Evolutionary conservation across 129 eudicot genomes (phyloP).

Genomic region (Erigeron canadensis): DNA sequence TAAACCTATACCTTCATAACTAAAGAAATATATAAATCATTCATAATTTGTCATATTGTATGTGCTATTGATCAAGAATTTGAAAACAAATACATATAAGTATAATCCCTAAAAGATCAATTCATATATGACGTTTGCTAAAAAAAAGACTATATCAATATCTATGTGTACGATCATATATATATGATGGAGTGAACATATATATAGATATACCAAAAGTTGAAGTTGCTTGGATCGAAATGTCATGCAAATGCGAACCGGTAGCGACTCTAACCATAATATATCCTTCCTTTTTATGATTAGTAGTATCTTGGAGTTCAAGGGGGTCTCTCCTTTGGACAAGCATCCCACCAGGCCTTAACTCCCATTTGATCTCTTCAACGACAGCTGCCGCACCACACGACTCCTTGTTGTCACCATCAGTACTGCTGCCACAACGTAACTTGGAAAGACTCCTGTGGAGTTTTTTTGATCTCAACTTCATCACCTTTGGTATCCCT

Average conservation of each 20-base stretch:
- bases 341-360: conserved; percentile 83
- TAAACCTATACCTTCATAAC: neutral
- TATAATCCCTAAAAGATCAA: neutral
- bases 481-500: conserved; percentile 40
- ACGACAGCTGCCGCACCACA: neutral
- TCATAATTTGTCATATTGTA: neutral
- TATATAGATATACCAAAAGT: conserved; percentile 52
- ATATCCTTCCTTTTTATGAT: conserved; percentile 36
- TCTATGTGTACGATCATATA: too few species aligned
- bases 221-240: conserved; percentile 63
- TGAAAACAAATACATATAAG: neutral
- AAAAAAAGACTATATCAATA: neutral
- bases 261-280: conserved; percentile 57
- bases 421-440: conserved; percentile 1
- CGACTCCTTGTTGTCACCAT: conserved; percentile 6
- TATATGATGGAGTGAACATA: neutral
- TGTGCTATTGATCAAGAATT: neutral
- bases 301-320: conserved; percentile 23
- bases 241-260: conserved; percentile 60
- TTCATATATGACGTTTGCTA: neutral
- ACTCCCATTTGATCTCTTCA: conserved; percentile 73
- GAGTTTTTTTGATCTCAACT: conserved; percentile 64
- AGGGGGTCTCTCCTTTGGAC: conserved; percentile 72
- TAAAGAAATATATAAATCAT: too few species aligned
- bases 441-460: conserved; percentile 63